Percentiles rank a stretch among this genome's conserved stretches.
phyloP scores from a whole-genome alignment of 805 yeast genomes.

The Yarrowia bubula region DNA sequence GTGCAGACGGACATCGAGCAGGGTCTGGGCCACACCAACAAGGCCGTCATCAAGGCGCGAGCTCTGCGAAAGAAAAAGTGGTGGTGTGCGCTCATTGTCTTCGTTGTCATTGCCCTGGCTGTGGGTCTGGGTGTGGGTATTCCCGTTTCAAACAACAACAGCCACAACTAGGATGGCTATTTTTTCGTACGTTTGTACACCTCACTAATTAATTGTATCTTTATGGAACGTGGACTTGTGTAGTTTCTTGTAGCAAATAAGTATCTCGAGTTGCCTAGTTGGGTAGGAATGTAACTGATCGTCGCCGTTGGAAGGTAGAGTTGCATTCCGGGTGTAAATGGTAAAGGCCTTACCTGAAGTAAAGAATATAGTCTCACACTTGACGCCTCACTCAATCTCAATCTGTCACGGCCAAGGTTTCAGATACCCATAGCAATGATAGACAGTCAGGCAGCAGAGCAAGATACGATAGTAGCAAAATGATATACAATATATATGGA shows the following conservation, averaged over 20 bases:
- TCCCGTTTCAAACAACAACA: neutral
- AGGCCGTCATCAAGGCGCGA: slow-evolving; percentile 84
- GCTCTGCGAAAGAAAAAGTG: slow-evolving; percentile 87
- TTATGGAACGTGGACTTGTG: neutral
- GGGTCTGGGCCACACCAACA: slow-evolving; percentile 90
- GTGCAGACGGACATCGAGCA: slow-evolving; percentile 91
- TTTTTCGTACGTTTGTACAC: slow-evolving; percentile 12
- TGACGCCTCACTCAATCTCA: too few species aligned
- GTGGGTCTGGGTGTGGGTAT: slow-evolving; percentile 16
- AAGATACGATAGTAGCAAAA: too few species aligned
- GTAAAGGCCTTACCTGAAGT: too few species aligned
- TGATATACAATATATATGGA: too few species aligned
- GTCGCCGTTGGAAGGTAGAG: neutral
- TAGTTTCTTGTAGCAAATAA: too few species aligned
- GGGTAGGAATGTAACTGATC: neutral
- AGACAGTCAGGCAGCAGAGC: too few species aligned
- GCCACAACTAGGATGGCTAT: neutral
- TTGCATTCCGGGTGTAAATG: too few species aligned
- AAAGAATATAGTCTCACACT: too few species aligned
- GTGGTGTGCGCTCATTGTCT: slow-evolving; percentile 54
- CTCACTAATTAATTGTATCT: slow-evolving; percentile 7
- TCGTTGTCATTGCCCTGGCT: slow-evolving; percentile 42
- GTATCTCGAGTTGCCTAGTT: too few species aligned
- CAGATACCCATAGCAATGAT: too few species aligned
- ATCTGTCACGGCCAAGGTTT: too few species aligned